A percentile compares a stretch with the other conserved stretches of the same genome.
phyloP scores from a whole-genome alignment of 441 rosid species.

The Gossypium trilobum region DNA sequence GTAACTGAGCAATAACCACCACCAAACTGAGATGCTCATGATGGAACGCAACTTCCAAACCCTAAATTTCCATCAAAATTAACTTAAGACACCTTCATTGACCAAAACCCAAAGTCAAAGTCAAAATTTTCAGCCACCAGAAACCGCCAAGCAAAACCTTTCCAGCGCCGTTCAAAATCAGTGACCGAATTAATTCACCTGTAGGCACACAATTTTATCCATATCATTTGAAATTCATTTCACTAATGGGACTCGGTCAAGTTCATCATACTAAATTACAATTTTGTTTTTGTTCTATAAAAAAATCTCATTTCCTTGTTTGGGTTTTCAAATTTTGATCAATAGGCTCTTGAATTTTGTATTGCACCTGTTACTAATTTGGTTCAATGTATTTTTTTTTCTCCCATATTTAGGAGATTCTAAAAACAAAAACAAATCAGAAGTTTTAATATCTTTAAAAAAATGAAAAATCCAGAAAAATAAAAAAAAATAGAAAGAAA shows the following conservation, averaged over 20 bases:
- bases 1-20: conserved; percentile 8
- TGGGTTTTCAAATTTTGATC: not conserved
- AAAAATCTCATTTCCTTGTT: not conserved
- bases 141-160: not conserved
- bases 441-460: not conserved
- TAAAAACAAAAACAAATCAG: not conserved
- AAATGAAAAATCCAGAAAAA: not conserved
- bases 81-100: conserved; percentile 14
- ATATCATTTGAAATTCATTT: not conserved
- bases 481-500: no score
- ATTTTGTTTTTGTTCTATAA: not conserved
- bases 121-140: conserved; percentile 17
- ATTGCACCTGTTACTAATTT: not conserved
- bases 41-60: conserved; percentile 16
- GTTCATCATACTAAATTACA: not conserved
- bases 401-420: not conserved
- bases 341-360: not conserved
- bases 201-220: not conserved
- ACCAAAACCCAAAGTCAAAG: conserved; percentile 22
- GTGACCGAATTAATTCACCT: conserved; percentile 16
- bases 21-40: conserved; percentile 16
- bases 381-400: not conserved
- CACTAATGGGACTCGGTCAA: not conserved
- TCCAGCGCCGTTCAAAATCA: conserved; percentile 11
- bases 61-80: conserved; percentile 24